A percentile compares a stretch with the other conserved stretches of the same genome.
Conservation (phyloP, 2,329 filamentous ascomycete species). For the Penicillium hesseltinei region DNA sequence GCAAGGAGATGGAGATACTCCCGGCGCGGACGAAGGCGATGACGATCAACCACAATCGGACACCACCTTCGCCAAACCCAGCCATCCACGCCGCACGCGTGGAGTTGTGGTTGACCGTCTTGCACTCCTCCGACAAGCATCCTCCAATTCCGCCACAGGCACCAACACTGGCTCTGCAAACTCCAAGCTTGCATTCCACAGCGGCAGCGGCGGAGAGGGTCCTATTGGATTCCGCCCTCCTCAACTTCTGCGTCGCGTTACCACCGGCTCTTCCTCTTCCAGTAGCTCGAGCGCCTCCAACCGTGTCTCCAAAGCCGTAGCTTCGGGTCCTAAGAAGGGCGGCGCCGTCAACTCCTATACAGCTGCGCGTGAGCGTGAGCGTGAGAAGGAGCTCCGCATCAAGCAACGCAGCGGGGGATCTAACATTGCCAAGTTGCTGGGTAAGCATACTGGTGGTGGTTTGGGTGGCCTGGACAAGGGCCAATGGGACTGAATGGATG, state of each 20-base stretch:
- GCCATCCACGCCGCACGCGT: constrained; percentile 40
- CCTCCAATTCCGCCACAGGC: constrained; percentile 41
- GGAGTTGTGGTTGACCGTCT: constrained; percentile 46
- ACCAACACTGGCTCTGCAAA: constrained; percentile 22
- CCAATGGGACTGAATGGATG: constrained; percentile 40
- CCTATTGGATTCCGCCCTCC: constrained; percentile 36
- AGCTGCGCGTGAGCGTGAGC: constrained; percentile 57
- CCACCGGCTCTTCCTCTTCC: constrained; percentile 31
- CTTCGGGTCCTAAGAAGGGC: constrained; percentile 56
- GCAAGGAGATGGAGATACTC: constrained; percentile 20
- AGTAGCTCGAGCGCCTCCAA: constrained; percentile 21
- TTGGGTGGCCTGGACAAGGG: constrained; percentile 39
- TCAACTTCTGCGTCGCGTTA: constrained; percentile 32
- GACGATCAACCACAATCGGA: constrained; percentile 24
- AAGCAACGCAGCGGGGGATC: constrained; percentile 46
- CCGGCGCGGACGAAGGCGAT: constrained; percentile 21
- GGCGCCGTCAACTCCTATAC: constrained; percentile 58
- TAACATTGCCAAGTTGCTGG: constrained; percentile 38
- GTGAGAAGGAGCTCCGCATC: constrained; percentile 54
- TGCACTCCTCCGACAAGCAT: constrained; percentile 45
- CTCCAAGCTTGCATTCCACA: constrained; percentile 37
- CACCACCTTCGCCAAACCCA: constrained; percentile 29
- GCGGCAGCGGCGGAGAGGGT: constrained; percentile 17
- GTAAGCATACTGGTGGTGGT: constrained; percentile 40
- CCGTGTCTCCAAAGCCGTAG: constrained; percentile 32